phyloP scores from a whole-genome alignment of 129 eudicot genomes.

The Flaveria robusta region DNA sequence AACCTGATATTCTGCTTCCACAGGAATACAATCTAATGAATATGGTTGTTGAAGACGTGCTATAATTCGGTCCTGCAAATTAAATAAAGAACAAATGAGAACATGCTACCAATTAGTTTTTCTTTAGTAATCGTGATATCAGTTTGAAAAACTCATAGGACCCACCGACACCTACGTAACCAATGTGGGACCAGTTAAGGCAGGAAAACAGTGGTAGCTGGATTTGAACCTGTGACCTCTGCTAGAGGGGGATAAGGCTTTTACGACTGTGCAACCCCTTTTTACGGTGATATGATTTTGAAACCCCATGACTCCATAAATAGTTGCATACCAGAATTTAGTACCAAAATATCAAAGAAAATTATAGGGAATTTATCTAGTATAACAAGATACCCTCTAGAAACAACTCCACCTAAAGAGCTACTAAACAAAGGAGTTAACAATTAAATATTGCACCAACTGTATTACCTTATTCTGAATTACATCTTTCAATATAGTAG shows the following conservation, averaged over 20 bases:
- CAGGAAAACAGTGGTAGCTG: too few relatives aligned
- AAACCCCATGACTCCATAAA: too few relatives aligned
- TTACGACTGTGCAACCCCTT: too few relatives aligned
- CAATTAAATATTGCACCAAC: constrained; percentile 15
- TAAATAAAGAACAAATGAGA: constrained; percentile 17
- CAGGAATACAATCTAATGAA: constrained; percentile 94
- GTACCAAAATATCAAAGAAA: too few relatives aligned
- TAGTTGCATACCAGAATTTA: too few relatives aligned
- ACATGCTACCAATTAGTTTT: neutral
- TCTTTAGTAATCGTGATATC: neutral
- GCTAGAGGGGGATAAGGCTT: too few relatives aligned
- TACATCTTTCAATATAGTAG: constrained; percentile 87
- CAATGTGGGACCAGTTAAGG: neutral
- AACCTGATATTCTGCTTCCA: constrained; percentile 96
- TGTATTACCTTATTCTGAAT: constrained; percentile 85
- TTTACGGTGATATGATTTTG: neutral
- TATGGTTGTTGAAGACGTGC: constrained; percentile 99
- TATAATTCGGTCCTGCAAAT: constrained; percentile 82
- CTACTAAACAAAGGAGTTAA: neutral
- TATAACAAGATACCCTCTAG: too few relatives aligned
- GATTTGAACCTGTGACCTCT: too few relatives aligned
- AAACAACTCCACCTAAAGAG: too few relatives aligned
- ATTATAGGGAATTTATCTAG: too few relatives aligned
- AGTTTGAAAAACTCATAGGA: neutral
- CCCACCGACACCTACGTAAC: neutral